phyloP scores from a whole-genome alignment of 2,329 filamentous ascomycete genomes.

The Thelonectria olida region DNA sequence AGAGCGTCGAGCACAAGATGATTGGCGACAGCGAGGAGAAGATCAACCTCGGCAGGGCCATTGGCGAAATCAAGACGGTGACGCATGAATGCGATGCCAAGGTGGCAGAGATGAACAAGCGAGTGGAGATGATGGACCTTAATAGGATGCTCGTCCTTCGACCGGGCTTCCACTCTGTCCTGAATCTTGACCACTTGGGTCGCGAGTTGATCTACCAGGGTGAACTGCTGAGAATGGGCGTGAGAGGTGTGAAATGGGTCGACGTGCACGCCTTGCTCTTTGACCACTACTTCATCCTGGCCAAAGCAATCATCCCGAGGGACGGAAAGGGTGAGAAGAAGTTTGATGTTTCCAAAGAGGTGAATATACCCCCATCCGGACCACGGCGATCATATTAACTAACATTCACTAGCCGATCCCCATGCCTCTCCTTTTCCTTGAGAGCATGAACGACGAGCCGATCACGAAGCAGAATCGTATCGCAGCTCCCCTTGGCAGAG shows the following conservation, averaged over 20 bases:
- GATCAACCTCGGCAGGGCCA: conserved; percentile 81
- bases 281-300: conserved; percentile 94
- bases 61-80: conserved; percentile 90
- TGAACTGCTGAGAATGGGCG: conserved; percentile 88
- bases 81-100: conserved; percentile 91
- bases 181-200: conserved; percentile 94
- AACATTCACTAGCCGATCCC: conserved; percentile 75
- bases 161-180: conserved; percentile 86
- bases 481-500: conserved; percentile 66
- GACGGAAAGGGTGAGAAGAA: conserved; percentile 78
- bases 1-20: conserved; percentile 87
- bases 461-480: conserved; percentile 85
- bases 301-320: conserved; percentile 80
- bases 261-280: conserved; percentile 95
- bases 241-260: conserved; percentile 89
- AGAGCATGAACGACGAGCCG: conserved; percentile 91
- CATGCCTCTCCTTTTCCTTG: conserved; percentile 93
- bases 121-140: conserved; percentile 88
- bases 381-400: conserved; percentile 20
- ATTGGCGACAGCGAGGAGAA: conserved; percentile 88
- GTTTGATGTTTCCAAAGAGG: conserved; percentile 93
- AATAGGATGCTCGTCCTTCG: conserved; percentile 84
- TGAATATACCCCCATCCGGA: conserved; percentile 49
- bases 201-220: conserved; percentile 89
- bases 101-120: conserved; percentile 91